A percentile compares a stretch with the other conserved stretches of the same genome.
phyloP scores from a whole-genome alignment of 1,284 basidiomycete species.

The Ganoderma lingzhi region DNA sequence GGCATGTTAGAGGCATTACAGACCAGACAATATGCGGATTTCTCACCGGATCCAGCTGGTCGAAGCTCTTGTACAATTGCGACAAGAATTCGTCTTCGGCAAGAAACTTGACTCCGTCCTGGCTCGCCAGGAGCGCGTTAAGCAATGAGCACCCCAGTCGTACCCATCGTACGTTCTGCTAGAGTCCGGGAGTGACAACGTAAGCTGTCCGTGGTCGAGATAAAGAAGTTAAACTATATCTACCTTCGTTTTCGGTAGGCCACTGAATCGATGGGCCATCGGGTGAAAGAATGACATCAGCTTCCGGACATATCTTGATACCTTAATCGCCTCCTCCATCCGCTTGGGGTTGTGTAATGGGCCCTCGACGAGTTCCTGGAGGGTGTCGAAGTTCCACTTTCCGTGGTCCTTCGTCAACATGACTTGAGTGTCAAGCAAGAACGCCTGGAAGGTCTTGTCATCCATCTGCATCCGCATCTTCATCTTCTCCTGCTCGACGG shows the following conservation, averaged over 20 bases:
- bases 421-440: constrained; percentile 88
- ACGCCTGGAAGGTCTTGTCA: constrained; percentile 87
- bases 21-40: not conserved
- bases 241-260: constrained; percentile 79
- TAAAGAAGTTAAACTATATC: constrained; percentile 25
- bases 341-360: constrained; percentile 91
- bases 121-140: constrained; percentile 83
- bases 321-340: constrained; percentile 96
- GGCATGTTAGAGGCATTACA: constrained; percentile 18
- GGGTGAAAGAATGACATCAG: constrained; percentile 96
- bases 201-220: not conserved
- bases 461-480: constrained; percentile 94
- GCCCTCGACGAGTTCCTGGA: constrained; percentile 93
- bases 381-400: constrained; percentile 92
- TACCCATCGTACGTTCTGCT: constrained; percentile 88
- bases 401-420: constrained; percentile 89
- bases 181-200: constrained; percentile 8
- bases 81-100: constrained; percentile 88
- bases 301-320: constrained; percentile 87
- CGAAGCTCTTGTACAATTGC: constrained; percentile 90
- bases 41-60: constrained; percentile 90
- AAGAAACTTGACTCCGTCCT: constrained; percentile 88
- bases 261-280: constrained; percentile 86
- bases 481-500: constrained; percentile 90
- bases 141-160: constrained; percentile 84